phyloP scores from a whole-genome alignment of 1,284 basidiomycete species.

The Gomphus bonarii region DNA sequence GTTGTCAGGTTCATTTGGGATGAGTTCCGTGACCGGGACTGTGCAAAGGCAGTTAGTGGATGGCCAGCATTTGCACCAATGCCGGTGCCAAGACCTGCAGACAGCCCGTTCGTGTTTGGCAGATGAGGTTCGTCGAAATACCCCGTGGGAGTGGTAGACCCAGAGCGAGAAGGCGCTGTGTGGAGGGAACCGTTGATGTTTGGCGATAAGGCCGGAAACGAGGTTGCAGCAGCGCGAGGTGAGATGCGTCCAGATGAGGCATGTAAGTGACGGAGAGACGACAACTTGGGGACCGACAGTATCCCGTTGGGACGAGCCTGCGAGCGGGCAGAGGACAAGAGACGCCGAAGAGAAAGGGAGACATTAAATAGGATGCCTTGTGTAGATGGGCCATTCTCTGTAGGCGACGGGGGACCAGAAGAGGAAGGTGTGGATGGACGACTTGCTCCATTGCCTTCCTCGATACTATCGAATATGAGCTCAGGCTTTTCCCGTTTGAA shows the following conservation, averaged over 20 bases:
- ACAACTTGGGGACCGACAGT: conserved; percentile 2
- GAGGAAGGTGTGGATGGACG: conserved; percentile 5
- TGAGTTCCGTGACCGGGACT: conserved; percentile 20
- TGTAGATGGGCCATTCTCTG: conserved; percentile 4
- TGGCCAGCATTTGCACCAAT: conserved; percentile 25
- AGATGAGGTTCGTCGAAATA: conserved; percentile 19
- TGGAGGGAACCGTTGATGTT: conserved; percentile 11
- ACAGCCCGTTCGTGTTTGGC: conserved; percentile 14
- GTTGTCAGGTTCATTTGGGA: conserved; percentile 52
- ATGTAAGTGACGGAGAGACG: conserved; percentile 11
- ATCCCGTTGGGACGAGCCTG: conserved; percentile 5
- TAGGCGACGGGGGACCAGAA: conserved; percentile 5
- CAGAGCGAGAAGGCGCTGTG: conserved; percentile 9
- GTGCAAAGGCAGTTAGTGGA: conserved; percentile 18
- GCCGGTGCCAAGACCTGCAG: conserved; percentile 22
- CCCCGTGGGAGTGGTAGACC: conserved; percentile 13
- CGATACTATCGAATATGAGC: conserved; percentile 31
- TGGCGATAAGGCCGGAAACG: conserved; percentile 21
- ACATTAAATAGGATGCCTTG: conserved; percentile 28
- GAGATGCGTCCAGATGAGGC: conserved; percentile 11
- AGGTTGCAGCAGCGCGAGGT: conserved; percentile 14
- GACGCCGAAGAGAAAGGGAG: conserved; percentile 10
- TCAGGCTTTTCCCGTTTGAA: conserved; percentile 27
- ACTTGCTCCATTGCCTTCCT: conserved; percentile 11
- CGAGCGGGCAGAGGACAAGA: conserved; percentile 6